Evolutionary conservation across 1,284 basidiomycete species (phyloP), one percentile per base, ranked within the genome.

Genomic region (Stereum hirsutum): DNA sequence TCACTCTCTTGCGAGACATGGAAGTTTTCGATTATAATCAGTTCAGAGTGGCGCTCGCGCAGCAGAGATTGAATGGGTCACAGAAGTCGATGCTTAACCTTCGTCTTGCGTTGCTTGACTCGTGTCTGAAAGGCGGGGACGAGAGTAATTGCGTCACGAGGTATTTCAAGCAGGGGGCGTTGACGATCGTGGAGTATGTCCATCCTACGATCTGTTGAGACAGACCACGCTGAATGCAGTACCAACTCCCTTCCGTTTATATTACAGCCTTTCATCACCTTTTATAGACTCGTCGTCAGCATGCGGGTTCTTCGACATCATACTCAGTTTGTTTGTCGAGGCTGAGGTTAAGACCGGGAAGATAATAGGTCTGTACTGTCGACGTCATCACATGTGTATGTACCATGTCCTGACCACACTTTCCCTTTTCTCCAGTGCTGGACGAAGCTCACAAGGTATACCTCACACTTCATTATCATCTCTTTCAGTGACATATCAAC

Each of bases 401-500:
- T 30, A 8, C n/a, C 8, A 30, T 30, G 10, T 10, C 8, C n/a
- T 30, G 8, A 30, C 28, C 8, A 85, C 0, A 64, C 86, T n/a
- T n/a, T n/a, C n/a, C n/a, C n/a, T n/a, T n/a, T n/a, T n/a, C n/a
- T n/a, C n/a, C n/a, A 2, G 68, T 87, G 0, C 75, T 87, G 0
- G 83, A 86, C 40, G 84, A 86, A 48, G 82, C 82, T 0, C 82
- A 86, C 51, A 86, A 86, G 56, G 83, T 79, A 43, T 10, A n/a
- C n/a, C 28, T 10, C n/a, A 8, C 28, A 8, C 39, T 8, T n/a
- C 14, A 15, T 12, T n/a, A 23, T 19, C 38, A 31, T 11, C 2
- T 38, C 35, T 3, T 2, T n/a, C 21, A 17, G 47, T 1, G 20
- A 33, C n/a, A n/a, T 34, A 5, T 41, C 14, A 15, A n/a, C 12